Percentiles rank a stretch among this genome's conserved stretches.
These are phyloP conservation scores for Pseudotsuga menziesii DNA, from an alignment of 75 land plant genomes.

Conservation along the genomic window DNA sequence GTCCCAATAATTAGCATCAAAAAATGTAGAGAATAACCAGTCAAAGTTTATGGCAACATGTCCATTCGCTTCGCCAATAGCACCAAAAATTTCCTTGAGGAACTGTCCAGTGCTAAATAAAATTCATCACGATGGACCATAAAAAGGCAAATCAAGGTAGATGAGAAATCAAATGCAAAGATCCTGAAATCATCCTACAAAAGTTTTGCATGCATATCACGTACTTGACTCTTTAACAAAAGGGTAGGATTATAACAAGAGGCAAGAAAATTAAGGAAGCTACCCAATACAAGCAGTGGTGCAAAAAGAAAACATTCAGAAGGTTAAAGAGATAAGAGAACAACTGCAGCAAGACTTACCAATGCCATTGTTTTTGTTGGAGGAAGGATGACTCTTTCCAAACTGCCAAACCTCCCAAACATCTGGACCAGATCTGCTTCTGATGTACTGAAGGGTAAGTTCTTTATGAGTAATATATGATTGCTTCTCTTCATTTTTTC, in stretches of 20 bases:
- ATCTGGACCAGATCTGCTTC: constrained; percentile 70
- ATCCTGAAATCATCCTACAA: too few species aligned
- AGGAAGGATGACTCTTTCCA: constrained; percentile 89
- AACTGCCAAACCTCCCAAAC: constrained; percentile 90
- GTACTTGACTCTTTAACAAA: too few species aligned
- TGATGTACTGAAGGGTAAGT: constrained; percentile 77
- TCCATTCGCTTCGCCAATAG: not conserved
- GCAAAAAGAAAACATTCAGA: too few species aligned
- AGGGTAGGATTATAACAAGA: too few species aligned
- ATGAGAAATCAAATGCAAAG: too few species aligned
- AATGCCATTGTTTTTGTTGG: constrained; percentile 87
- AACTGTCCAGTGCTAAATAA: not conserved
- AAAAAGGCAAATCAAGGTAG: too few species aligned
- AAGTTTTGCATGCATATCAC: too few species aligned
- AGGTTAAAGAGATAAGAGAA: too few species aligned
- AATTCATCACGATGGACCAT: too few species aligned
- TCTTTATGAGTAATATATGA: constrained; percentile 80
- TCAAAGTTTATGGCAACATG: not conserved
- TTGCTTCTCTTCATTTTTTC: constrained; percentile 73
- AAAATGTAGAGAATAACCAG: not conserved
- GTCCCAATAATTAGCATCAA: not conserved
- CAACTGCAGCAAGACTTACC: constrained; percentile 33
- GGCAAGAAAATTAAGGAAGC: too few species aligned
- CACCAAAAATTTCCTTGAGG: not conserved
- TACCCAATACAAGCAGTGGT: too few species aligned